Evolutionary conservation across 2,329 filamentous ascomycete species (phyloP).

Genomic region (Aspergillus awamori): DNA sequence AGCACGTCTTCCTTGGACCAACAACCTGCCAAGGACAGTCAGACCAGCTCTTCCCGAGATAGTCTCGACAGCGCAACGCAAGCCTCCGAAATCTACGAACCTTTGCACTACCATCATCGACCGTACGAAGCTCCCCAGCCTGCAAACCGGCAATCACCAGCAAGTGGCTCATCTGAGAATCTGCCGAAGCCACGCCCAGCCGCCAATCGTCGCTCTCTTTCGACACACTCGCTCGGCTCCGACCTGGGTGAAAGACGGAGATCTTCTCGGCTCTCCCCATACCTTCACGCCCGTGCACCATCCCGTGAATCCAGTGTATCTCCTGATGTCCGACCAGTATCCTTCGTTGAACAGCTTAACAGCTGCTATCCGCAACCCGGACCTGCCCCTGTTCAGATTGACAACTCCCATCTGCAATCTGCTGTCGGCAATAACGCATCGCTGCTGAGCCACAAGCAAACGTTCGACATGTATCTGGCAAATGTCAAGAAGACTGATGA

Average conservation of each 20-base stretch:
- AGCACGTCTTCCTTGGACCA: slow-evolving; percentile 31
- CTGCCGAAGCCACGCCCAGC: slow-evolving; percentile 61
- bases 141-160: slow-evolving; percentile 31
- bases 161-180: slow-evolving; percentile 49
- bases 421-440: slow-evolving; percentile 88
- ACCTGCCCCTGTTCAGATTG: slow-evolving; percentile 65
- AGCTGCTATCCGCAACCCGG: slow-evolving; percentile 79
- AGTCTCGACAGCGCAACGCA: slow-evolving; percentile 41
- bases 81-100: slow-evolving; percentile 45
- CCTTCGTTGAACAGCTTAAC: slow-evolving; percentile 65
- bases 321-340: slow-evolving; percentile 60
- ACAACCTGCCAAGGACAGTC: slow-evolving; percentile 25
- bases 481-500: slow-evolving; percentile 98
- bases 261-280: slow-evolving; percentile 56
- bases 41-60: slow-evolving; percentile 38
- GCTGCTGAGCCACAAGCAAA: slow-evolving; percentile 86
- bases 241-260: slow-evolving; percentile 68
- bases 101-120: slow-evolving; percentile 57
- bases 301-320: slow-evolving; percentile 56
- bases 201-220: slow-evolving; percentile 66
- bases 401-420: slow-evolving; percentile 78
- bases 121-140: slow-evolving; percentile 43
- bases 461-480: slow-evolving; percentile 93
- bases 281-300: slow-evolving; percentile 50
- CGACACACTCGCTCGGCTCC: slow-evolving; percentile 73